Percentiles rank a stretch among this genome's conserved stretches.
These are phyloP conservation scores for Leccinum sublutescens DNA, from an alignment of 768 basidiomycete species.

Conservation along the genomic window DNA sequence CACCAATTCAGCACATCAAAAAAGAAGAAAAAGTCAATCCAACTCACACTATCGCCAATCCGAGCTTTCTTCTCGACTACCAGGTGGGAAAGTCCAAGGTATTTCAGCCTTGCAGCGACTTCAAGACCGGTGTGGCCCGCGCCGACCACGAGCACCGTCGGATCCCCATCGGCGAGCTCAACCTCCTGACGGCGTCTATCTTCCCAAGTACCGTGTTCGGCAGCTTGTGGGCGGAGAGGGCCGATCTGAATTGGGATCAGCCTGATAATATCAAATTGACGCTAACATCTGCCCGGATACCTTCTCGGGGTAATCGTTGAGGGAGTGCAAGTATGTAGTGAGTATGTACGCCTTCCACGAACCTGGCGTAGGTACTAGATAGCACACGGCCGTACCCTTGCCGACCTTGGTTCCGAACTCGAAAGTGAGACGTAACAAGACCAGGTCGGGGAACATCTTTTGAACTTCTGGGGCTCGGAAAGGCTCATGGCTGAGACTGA, in stretches of 20 bases:
- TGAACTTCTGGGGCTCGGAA: conserved; percentile 34
- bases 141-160: conserved; percentile 61
- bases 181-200: conserved; percentile 40
- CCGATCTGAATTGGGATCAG: conserved; percentile 31
- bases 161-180: conserved; percentile 48
- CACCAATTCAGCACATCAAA: no score
- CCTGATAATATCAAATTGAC: neutral
- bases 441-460: conserved; percentile 50
- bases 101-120: conserved; percentile 63
- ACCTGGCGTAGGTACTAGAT: conserved; percentile 47
- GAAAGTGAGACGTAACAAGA: conserved; percentile 56
- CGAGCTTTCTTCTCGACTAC: conserved; percentile 54
- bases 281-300: conserved; percentile 6
- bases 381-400: conserved; percentile 48
- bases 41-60: conserved; percentile 46
- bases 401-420: conserved; percentile 52
- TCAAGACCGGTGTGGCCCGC: conserved; percentile 69
- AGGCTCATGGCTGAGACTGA: conserved; percentile 20
- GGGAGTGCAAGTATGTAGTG: conserved; percentile 58
- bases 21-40: neutral
- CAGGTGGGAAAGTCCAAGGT: conserved; percentile 51
- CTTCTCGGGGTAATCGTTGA: conserved; percentile 56
- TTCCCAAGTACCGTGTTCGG: conserved; percentile 58
- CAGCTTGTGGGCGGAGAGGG: conserved; percentile 37
- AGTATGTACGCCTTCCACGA: conserved; percentile 61